Conservation (phyloP, 2,329 filamentous ascomycete genomes). For the Emergomyces africanus region DNA sequence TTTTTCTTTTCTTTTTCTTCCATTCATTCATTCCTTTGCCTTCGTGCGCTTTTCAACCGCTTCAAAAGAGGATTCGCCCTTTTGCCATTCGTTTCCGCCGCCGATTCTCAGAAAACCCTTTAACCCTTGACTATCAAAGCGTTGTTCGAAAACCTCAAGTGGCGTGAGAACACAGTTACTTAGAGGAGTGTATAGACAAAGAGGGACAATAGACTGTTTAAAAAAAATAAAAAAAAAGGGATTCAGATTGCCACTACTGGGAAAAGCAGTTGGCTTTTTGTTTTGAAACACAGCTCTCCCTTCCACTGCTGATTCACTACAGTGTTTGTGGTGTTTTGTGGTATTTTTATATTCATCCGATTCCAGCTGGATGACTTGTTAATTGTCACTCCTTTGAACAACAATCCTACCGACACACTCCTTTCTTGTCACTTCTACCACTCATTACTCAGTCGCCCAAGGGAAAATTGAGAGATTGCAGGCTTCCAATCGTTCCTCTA, state of each 20-base stretch:
- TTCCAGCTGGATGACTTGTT: neutral
- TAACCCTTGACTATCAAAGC: neutral
- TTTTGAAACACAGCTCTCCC: neutral
- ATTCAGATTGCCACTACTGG: neutral
- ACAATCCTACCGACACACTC: neutral
- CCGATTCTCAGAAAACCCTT: neutral
- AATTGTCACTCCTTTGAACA: neutral
- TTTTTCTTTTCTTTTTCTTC: neutral
- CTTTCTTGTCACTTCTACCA: neutral
- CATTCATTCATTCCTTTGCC: conserved; percentile 1
- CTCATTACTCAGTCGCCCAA: neutral
- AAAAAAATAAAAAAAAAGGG: too few relatives aligned
- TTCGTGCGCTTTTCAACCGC: neutral
- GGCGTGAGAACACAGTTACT: neutral
- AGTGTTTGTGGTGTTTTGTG: neutral
- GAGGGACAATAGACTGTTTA: neutral
- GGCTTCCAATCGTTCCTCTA: neutral
- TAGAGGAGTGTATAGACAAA: neutral
- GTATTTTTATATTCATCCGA: neutral
- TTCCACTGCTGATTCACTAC: neutral
- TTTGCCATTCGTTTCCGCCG: neutral
- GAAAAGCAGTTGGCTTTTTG: neutral
- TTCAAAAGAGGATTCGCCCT: neutral
- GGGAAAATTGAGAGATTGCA: neutral
- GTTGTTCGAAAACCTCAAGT: too few relatives aligned